A percentile compares a stretch with the other conserved stretches of the same genome.
These are phyloP conservation scores for Hortiboletus campestris DNA, from an alignment of 768 basidiomycete genomes.

Conservation along the genomic window DNA sequence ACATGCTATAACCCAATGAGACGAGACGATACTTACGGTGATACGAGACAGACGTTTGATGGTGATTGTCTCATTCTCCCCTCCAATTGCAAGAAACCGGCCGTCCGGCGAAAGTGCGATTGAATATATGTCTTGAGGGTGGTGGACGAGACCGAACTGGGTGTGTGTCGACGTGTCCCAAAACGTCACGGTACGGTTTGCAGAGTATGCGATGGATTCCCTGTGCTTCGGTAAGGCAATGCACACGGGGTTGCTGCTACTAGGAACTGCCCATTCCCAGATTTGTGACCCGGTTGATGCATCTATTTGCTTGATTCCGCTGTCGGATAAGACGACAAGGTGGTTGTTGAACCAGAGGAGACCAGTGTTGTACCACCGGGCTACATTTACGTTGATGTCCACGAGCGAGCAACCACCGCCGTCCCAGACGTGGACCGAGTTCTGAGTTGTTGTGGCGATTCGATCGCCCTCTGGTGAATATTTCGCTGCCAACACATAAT, in stretches of 20 bases:
- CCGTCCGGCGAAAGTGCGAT: background rate
- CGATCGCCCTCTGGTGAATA: background rate
- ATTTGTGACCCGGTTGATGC: background rate
- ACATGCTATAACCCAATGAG: no score
- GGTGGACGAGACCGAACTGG: background rate
- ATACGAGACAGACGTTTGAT: background rate
- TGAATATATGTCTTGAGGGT: background rate
- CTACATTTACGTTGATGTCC: background rate
- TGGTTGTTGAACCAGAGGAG: background rate
- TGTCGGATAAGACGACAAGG: background rate
- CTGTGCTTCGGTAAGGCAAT: background rate
- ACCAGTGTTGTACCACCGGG: background rate
- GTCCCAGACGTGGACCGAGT: background rate
- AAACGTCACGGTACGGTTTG: background rate
- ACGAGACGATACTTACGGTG: background rate
- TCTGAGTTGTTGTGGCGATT: background rate
- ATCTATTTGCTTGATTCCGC: background rate
- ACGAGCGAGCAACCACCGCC: background rate
- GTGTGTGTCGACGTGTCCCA: background rate
- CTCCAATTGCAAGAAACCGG: background rate
- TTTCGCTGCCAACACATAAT: background rate
- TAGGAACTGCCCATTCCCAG: background rate
- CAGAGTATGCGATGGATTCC: background rate
- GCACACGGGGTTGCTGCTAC: background rate
- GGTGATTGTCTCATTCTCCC: background rate